Conservation (phyloP, 352 stramenopile species). For the Phytophthora pistaciae region DNA sequence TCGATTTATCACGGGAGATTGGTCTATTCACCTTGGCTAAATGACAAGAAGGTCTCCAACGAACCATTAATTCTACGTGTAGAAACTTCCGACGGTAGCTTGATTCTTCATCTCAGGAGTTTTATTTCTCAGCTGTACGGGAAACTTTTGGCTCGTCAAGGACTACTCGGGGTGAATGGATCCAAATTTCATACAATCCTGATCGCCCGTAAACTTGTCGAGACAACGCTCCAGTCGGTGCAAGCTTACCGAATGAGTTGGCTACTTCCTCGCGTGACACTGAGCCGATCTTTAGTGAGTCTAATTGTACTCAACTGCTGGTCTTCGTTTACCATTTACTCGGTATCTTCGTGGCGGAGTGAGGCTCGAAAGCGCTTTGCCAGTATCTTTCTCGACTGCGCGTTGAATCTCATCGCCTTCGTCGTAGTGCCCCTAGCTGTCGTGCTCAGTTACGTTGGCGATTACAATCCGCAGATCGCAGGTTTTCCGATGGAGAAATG, state of each 20-base stretch:
- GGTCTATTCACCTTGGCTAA: no score
- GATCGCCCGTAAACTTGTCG: conserved; percentile 9
- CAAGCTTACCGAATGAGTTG: conserved; percentile 27
- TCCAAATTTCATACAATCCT: background rate
- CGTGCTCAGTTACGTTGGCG: background rate
- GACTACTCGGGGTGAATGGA: background rate
- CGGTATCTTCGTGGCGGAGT: background rate
- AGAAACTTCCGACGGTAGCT: no score
- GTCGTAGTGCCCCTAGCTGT: background rate
- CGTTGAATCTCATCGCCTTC: background rate
- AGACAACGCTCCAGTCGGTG: conserved; percentile 9
- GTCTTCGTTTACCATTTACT: conserved; percentile 6
- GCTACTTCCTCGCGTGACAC: background rate
- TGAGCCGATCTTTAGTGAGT: conserved; percentile 22
- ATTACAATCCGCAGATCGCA: background rate
- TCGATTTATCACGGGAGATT: no score
- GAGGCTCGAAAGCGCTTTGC: background rate
- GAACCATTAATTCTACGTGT: no score
- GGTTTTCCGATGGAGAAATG: background rate
- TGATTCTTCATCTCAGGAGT: background rate
- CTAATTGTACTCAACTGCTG: conserved; percentile 31
- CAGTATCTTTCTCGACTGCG: background rate
- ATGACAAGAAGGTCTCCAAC: no score
- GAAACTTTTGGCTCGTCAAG: background rate
- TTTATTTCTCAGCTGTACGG: background rate